Conservation (phyloP, 441 rosid genomes). For the Populus hybrid region DNA sequence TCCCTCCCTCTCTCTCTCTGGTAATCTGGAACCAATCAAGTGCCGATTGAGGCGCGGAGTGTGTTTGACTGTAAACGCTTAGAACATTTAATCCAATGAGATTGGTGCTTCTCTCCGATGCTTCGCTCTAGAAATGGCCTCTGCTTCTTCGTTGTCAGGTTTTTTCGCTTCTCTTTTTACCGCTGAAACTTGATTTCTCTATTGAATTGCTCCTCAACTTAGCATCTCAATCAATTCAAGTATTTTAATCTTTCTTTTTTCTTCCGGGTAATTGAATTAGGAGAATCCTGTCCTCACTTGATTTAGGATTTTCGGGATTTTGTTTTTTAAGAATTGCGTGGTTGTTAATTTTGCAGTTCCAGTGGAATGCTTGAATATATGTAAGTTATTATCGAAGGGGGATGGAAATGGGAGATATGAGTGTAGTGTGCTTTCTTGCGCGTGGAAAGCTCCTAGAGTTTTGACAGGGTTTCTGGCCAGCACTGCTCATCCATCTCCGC, state of each 20-base stretch:
- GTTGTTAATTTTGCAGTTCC: conserved; percentile 47
- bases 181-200: background rate
- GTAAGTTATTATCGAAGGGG: conserved; percentile 63
- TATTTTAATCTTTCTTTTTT: too few relatives aligned
- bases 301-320: background rate
- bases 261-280: background rate
- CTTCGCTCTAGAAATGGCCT: conserved; percentile 57
- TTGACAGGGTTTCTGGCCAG: conserved; percentile 85
- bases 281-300: background rate
- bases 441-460: conserved; percentile 90
- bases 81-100: conserved; percentile 40
- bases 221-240: background rate
- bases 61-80: conserved; percentile 27
- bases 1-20: conserved; percentile 25
- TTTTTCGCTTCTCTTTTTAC: conserved; percentile 2
- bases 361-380: conserved; percentile 78
- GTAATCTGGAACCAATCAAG: conserved; percentile 1
- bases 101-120: conserved; percentile 30
- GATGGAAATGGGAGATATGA: conserved; percentile 66
- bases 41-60: background rate
- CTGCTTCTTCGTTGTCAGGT: conserved; percentile 85
- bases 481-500: conserved; percentile 58
- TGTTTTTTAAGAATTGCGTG: conserved; percentile 11
- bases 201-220: background rate
- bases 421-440: conserved; percentile 76